Base-by-base conservation (phyloP, 257 asterid genomes). In the Jacaranda mimosifolia region DNA sequence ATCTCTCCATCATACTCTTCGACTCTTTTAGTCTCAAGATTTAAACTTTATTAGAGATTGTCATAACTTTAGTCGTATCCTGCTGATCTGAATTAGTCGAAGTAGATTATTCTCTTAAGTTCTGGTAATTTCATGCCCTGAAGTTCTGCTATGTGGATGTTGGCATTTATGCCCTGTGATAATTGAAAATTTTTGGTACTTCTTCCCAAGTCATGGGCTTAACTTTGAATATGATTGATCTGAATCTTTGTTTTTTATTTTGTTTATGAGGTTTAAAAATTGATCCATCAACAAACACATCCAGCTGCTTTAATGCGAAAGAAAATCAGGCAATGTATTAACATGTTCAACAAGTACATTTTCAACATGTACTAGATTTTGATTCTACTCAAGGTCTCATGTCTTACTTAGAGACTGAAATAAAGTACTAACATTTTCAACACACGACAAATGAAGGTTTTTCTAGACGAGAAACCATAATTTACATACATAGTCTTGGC, bases 51-150 rank as follows among this genome's bases (percentile, higher is more conserved):
- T 70, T 26, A 57, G 60, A 35, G 14, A n/a, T 3, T 14, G 70
- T 9, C 49, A 49, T 36, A 17, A 67, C 52, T 21, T 55, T 58
- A 63, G 26, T 59, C 55, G 21, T 55, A 10, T 40, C 48, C 17
- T 75, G 70, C 74, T 75, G 52, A 73, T 70, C 14, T 80, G 56
- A 60, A 40, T 67, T 57, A 46, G 21, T 45, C 55, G 35, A 70
- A 53, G 65, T 36, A 26, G 66, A 21, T 35, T 48, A 3, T 64
- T 53, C 35, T 48, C 45, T 79, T 72, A 19, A 17, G 26, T 72
- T 55, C 21, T 36, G 72, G 8, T 40, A 65, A 43, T 71, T 63
- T 46, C 10, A 40, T 40, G 49, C n/a, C 17, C 45, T 7, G 3
- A 40, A 43, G 17, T 63, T 38, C 5, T 38, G 57, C 56, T 63